Evolutionary conservation across 768 basidiomycete species (phyloP).

Genomic region (Amanita phalloides): DNA sequence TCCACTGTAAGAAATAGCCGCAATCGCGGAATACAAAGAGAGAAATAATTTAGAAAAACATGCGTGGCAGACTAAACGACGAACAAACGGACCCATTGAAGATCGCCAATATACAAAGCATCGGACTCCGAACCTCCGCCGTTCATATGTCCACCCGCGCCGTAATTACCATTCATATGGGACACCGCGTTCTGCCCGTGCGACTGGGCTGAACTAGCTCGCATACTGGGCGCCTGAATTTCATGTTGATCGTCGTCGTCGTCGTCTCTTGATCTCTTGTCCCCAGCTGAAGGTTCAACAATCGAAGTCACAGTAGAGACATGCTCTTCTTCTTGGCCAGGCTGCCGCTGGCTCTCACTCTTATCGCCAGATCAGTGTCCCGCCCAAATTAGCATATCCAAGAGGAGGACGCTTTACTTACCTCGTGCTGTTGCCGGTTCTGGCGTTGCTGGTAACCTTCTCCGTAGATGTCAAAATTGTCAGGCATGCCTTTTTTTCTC

Average conservation of each 20-base stretch:
- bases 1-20: slow-evolving; percentile 56
- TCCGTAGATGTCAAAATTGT: slow-evolving; percentile 76
- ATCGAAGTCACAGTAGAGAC: slow-evolving; percentile 32
- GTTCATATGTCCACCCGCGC: slow-evolving; percentile 16
- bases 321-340: slow-evolving; percentile 28
- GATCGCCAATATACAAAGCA: slow-evolving; percentile 78
- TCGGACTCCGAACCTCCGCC: slow-evolving; percentile 37
- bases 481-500: slow-evolving; percentile 36
- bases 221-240: slow-evolving; percentile 25
- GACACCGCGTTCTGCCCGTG: slow-evolving; percentile 10
- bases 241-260: slow-evolving; percentile 37
- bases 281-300: slow-evolving; percentile 54
- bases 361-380: slow-evolving; percentile 9
- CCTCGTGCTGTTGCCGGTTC: slow-evolving; percentile 18
- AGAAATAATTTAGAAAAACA: slow-evolving; percentile 18
- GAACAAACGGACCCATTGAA: slow-evolving; percentile 81
- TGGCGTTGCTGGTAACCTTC: slow-evolving; percentile 25
- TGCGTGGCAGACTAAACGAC: slow-evolving; percentile 22
- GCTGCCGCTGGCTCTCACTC: slow-evolving; percentile 10
- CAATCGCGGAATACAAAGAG: slow-evolving; percentile 14
- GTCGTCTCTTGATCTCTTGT: slow-evolving; percentile 65
- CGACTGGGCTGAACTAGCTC: slow-evolving; percentile 11
- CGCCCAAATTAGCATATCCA: slow-evolving; percentile 1
- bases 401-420: slow-evolving; percentile 15
- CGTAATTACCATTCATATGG: slow-evolving; percentile 20